Base-by-base conservation (phyloP, 2,329 filamentous ascomycete species). In the Cytospora schulzeri region DNA sequence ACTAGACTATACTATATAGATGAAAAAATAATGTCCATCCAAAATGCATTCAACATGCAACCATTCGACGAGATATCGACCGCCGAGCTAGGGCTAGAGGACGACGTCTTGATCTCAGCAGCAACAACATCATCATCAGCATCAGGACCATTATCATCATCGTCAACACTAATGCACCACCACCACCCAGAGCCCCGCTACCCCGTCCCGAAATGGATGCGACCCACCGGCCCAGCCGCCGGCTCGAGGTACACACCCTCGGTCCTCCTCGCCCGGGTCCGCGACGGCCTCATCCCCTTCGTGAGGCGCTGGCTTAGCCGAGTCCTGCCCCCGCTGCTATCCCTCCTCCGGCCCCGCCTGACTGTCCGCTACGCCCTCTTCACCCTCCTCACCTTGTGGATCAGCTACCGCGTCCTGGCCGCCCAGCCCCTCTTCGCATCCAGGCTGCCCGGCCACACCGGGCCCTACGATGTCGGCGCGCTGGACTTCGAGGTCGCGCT, bases 131-230 rank as follows among this genome's bases (percentile, higher is more conserved):
- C 62, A 56, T n/a, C 33, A 55, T 2, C 33, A 14, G 33, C 33
- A 35, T 11, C 33, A 31, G 29, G n/a, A n/a, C n/a, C n/a, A n/a
- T n/a, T n/a, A n/a, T n/a, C 29, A 31, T 31, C 62, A 56, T n/a
- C 33, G 50, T 3, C 33, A 14, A 3, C 33, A 35, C 35, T 11
- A 11, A 45, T 45, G 41, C 41, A 45, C 9, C n/a, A 48, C n/a
- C 41, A 45, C 9, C n/a, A 48, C n/a, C 45, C n/a, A 9, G 45
- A 48, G 45, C 45, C 45, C 22, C 62, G 35, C 22, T 63, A 63
- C 38, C 57, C 58, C 38, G 38, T 51, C 52, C 64, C 64, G 26
- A 64, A 64, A 48, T 64, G 64, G 64, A 64, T 66, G 64, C 62
- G 64, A 38, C 58, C 45, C 17, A 6, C 31, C 31, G 12, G 12